Evolutionary conservation across 371 early-diverging fungal species (phyloP).

Genomic region (Mucor velutinosus): DNA sequence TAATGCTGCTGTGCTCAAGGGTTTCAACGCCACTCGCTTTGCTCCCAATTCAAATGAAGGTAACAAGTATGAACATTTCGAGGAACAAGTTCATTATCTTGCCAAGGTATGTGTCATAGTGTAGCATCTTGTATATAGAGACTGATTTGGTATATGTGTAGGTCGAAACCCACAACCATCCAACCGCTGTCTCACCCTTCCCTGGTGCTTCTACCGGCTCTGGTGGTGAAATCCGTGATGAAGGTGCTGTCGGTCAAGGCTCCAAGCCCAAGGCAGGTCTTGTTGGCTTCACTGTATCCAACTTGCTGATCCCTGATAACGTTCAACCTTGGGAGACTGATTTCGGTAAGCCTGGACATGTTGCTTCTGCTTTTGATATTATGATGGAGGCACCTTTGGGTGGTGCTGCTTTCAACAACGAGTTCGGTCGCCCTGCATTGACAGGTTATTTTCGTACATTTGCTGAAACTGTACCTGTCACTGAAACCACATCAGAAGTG

Average conservation of each 20-base stretch:
- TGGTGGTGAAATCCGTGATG: slow-evolving; percentile 98
- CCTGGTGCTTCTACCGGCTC: slow-evolving; percentile 95
- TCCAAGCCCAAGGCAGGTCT: slow-evolving; percentile 95
- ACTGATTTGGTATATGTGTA: slow-evolving; percentile 7
- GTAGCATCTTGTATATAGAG: too few relatives aligned
- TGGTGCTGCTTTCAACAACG: slow-evolving; percentile 97
- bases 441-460: slow-evolving; percentile 97
- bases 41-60: slow-evolving; percentile 51
- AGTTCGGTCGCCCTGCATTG: slow-evolving; percentile 96
- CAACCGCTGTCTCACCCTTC: slow-evolving; percentile 96
- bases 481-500: slow-evolving; percentile 58
- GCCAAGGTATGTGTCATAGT: slow-evolving; percentile 72
- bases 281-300: slow-evolving; percentile 91
- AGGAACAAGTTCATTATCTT: slow-evolving; percentile 82
- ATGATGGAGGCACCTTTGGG: slow-evolving; percentile 97
- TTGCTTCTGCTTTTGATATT: slow-evolving; percentile 91
- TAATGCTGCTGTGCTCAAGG: slow-evolving; percentile 95
- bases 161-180: slow-evolving; percentile 99
- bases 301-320: slow-evolving; percentile 88
- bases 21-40: slow-evolving; percentile 74
- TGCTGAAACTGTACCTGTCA: slow-evolving; percentile 68
- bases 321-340: slow-evolving; percentile 93
- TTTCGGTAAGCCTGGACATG: slow-evolving; percentile 85
- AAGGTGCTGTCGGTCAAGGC: slow-evolving; percentile 95
- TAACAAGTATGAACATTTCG: slow-evolving; percentile 53